phyloP scores from a whole-genome alignment of 1,284 basidiomycete genomes.

The Athelia psychrophila region DNA sequence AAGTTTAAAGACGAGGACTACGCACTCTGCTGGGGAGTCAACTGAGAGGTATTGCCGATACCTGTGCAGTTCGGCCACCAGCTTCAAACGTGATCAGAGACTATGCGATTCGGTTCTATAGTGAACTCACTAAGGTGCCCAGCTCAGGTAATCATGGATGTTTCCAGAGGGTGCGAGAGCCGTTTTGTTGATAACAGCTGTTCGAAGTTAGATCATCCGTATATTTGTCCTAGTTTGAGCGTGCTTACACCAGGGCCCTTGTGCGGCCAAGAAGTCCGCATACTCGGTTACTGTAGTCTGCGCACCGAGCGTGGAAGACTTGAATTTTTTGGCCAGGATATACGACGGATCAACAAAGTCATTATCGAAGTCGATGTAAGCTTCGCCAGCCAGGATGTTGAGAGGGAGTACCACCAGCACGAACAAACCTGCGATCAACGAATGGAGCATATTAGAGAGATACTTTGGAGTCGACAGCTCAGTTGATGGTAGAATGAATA shows the following conservation, averaged over 20 bases:
- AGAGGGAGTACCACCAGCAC: neutral
- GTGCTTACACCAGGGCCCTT: constrained; percentile 55
- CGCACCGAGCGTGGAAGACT: constrained; percentile 36
- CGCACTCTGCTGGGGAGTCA: constrained; percentile 41
- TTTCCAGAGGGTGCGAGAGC: constrained; percentile 39
- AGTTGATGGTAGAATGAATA: no score
- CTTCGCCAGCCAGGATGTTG: neutral
- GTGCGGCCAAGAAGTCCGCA: constrained; percentile 37
- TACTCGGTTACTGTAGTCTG: constrained; percentile 40
- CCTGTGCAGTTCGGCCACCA: constrained; percentile 60
- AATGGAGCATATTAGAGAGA: no score
- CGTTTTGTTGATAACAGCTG: constrained; percentile 38
- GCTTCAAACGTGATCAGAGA: constrained; percentile 26
- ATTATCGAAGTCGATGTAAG: constrained; percentile 36
- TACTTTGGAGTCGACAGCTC: no score
- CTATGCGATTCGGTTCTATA: neutral
- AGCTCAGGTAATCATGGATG: constrained; percentile 52
- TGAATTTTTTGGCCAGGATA: constrained; percentile 39
- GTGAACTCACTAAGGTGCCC: constrained; percentile 47
- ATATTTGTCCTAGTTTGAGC: neutral
- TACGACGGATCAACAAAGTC: constrained; percentile 52
- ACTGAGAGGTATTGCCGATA: constrained; percentile 42
- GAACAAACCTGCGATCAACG: no score
- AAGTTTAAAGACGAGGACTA: neutral
- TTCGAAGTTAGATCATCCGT: neutral